A percentile compares a stretch with the other conserved stretches of the same genome.
Conservation (phyloP, 208 protist genomes). For the Acanthamoeba healyi region DNA sequence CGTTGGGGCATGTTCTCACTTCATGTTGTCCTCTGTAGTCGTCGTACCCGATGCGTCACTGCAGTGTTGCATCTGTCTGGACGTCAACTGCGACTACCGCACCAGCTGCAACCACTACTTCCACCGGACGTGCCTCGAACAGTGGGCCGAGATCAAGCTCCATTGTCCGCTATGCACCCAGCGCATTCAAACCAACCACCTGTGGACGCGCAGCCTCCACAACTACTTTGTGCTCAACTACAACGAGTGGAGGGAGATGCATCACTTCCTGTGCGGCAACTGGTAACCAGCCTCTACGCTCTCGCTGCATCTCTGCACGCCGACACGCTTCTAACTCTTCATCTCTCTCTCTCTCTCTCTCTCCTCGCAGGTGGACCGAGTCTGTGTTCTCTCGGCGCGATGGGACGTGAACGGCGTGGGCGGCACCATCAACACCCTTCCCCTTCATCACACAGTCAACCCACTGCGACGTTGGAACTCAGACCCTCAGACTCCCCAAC, state of each 20-base stretch:
- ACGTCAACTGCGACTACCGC: conserved; percentile 36
- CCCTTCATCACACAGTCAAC: too few relatives aligned
- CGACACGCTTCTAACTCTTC: too few relatives aligned
- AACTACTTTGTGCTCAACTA: conserved; percentile 55
- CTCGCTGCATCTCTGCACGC: background rate
- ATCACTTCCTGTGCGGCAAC: conserved; percentile 46
- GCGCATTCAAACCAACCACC: conserved; percentile 16
- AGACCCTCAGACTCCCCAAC: background rate
- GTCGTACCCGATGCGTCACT: background rate
- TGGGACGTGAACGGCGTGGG: background rate
- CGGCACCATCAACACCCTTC: background rate
- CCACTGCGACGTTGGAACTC: background rate
- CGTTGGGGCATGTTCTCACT: too few relatives aligned
- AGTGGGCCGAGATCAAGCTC: conserved; percentile 50
- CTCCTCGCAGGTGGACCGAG: conserved; percentile 46
- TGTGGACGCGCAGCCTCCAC: background rate
- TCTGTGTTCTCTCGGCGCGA: background rate
- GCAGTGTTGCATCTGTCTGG: conserved; percentile 60
- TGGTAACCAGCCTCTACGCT: background rate
- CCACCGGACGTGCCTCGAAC: conserved; percentile 38
- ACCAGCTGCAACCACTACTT: conserved; percentile 39
- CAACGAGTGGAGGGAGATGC: conserved; percentile 42
- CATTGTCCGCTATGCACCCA: conserved; percentile 58
- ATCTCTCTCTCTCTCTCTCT: too few relatives aligned
- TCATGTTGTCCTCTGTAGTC: background rate